Conservation (phyloP, 768 basidiomycete genomes). For the Hypsizygus marmoreus region DNA sequence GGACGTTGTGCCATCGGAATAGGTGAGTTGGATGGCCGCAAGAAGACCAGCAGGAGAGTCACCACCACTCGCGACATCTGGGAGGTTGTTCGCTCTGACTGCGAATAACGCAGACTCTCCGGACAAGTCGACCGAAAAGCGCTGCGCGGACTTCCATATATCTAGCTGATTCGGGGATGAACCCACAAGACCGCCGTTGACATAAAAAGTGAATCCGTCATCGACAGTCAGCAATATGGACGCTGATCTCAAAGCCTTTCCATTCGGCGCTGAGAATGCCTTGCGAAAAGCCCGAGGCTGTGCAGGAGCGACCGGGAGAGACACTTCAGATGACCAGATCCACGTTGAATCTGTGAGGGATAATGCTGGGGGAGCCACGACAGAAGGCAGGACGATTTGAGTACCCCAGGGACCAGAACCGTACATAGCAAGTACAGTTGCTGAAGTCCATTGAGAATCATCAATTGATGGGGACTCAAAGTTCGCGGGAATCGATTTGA, state of each 20-base stretch:
- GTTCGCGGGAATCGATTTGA: slow-evolving; percentile 20
- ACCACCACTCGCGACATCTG: slow-evolving; percentile 20
- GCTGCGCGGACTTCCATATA: slow-evolving; percentile 23
- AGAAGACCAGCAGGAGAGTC: slow-evolving; percentile 25
- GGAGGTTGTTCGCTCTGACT: slow-evolving; percentile 20
- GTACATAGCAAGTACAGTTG: slow-evolving; percentile 21
- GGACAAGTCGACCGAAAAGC: slow-evolving; percentile 19
- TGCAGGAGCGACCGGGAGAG: slow-evolving; percentile 19
- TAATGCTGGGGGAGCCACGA: slow-evolving; percentile 12
- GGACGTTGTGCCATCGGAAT: slow-evolving; percentile 21
- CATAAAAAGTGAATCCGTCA: slow-evolving; percentile 28
- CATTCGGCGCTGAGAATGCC: slow-evolving; percentile 20
- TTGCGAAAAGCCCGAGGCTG: slow-evolving; percentile 30
- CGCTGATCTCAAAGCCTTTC: slow-evolving; percentile 22
- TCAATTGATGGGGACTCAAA: slow-evolving; percentile 24
- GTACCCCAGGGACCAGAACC: slow-evolving; percentile 29
- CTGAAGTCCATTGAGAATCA: slow-evolving; percentile 24
- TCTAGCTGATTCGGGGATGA: slow-evolving; percentile 20
- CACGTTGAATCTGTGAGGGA: slow-evolving; percentile 23
- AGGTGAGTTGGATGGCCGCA: slow-evolving; percentile 20
- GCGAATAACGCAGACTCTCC: slow-evolving; percentile 23
- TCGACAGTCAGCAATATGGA: slow-evolving; percentile 27
- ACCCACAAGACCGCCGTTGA: slow-evolving; percentile 25
- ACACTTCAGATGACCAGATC: slow-evolving; percentile 28
- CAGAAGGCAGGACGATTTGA: slow-evolving; percentile 19